These are phyloP conservation scores for Auricularia cornea DNA, from an alignment of 768 basidiomycete genomes.

Conservation along the genomic window DNA sequence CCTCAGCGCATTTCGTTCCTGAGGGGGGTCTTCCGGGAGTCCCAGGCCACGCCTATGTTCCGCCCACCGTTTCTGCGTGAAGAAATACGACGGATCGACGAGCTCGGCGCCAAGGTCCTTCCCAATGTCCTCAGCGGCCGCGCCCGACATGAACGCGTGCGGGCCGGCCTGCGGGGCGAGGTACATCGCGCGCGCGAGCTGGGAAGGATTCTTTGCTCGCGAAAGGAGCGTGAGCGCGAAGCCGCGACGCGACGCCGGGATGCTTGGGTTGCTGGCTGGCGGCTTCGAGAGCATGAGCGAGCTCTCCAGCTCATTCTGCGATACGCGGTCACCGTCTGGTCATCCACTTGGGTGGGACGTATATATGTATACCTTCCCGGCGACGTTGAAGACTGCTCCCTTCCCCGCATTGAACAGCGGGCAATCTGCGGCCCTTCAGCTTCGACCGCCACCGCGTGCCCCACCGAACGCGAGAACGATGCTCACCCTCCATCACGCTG, in stretches of 20 bases:
- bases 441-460: not conserved
- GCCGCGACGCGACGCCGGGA: slow-evolving; percentile 54
- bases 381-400: slow-evolving; percentile 76
- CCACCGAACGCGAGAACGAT: slow-evolving; percentile 7
- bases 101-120: slow-evolving; percentile 41
- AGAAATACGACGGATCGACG: slow-evolving; percentile 73
- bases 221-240: slow-evolving; percentile 58
- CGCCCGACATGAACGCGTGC: slow-evolving; percentile 65
- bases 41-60: slow-evolving; percentile 70
- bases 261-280: slow-evolving; percentile 52
- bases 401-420: slow-evolving; percentile 74
- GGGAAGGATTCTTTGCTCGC: slow-evolving; percentile 61
- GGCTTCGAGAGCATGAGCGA: slow-evolving; percentile 77
- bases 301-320: slow-evolving; percentile 72
- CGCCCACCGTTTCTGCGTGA: slow-evolving; percentile 63
- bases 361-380: slow-evolving; percentile 58
- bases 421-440: slow-evolving; percentile 38
- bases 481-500: slow-evolving; percentile 56
- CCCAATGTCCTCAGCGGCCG: slow-evolving; percentile 53
- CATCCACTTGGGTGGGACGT: no score
- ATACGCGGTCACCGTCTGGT: no score
- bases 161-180: slow-evolving; percentile 53
- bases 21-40: slow-evolving; percentile 46
- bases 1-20: slow-evolving; percentile 18
- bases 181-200: slow-evolving; percentile 62